phyloP scores from a whole-genome alignment of 2,329 filamentous ascomycete species.

The Xylaria sp. region DNA sequence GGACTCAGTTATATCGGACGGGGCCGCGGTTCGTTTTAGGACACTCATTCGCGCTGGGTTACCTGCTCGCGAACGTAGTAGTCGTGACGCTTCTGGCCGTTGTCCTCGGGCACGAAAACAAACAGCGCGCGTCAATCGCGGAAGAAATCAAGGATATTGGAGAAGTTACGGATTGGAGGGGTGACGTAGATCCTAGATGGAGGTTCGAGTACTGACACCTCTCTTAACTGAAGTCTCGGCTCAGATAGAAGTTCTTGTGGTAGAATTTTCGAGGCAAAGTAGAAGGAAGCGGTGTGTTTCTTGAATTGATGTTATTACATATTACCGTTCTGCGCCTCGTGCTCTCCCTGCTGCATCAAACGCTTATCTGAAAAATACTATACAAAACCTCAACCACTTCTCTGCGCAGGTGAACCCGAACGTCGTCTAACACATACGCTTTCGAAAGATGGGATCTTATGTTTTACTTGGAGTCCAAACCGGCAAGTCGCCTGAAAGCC shows the following conservation, averaged over 20 bases:
- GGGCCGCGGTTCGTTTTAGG: constrained; percentile 73
- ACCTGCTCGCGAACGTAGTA: constrained; percentile 67
- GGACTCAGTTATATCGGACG: constrained; percentile 75
- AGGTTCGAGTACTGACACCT: constrained; percentile 66
- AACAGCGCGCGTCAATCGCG: constrained; percentile 57
- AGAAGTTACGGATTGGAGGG: constrained; percentile 64
- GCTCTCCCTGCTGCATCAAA: not conserved
- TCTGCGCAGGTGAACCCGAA: not conserved
- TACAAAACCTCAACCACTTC: constrained; percentile 3
- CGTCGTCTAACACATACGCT: not conserved
- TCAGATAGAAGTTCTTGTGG: not conserved
- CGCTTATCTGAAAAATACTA: not conserved
- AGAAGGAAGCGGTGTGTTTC: not conserved
- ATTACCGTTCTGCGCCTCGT: not conserved
- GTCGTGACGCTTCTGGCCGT: constrained; percentile 65
- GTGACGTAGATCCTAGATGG: constrained; percentile 73
- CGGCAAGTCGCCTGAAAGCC: constrained; percentile 44
- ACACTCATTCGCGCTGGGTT: constrained; percentile 73
- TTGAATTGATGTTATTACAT: constrained; percentile 15
- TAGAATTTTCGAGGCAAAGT: not conserved
- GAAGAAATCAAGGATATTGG: constrained; percentile 62
- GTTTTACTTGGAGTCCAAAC: constrained; percentile 37
- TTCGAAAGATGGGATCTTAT: not conserved
- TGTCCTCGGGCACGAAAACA: constrained; percentile 69
- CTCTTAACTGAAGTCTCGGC: not conserved